Percentiles rank a stretch among this genome's conserved stretches.
These are phyloP conservation scores for Pyrenochaeta sp. DNA, from an alignment of 2,329 filamentous ascomycete genomes.

Conservation along the genomic window DNA sequence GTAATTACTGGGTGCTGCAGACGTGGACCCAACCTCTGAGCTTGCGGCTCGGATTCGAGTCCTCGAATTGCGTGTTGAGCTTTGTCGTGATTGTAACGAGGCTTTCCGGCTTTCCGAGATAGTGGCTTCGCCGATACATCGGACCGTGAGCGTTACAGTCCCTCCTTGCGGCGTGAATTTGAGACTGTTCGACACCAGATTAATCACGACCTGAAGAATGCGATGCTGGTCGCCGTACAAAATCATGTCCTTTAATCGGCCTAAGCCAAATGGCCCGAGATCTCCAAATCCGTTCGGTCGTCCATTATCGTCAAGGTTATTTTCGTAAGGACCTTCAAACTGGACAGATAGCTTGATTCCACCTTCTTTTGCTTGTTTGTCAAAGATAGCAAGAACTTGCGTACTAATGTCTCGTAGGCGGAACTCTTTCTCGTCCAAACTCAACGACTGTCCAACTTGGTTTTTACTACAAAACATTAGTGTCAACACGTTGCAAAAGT, in stretches of 20 bases:
- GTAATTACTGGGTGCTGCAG: conserved; percentile 36
- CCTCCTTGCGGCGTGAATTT: conserved; percentile 87
- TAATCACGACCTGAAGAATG: conserved; percentile 92
- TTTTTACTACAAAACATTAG: conserved; percentile 71
- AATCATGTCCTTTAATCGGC: conserved; percentile 81
- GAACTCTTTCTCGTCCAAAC: conserved; percentile 85
- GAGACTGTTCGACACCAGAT: conserved; percentile 87
- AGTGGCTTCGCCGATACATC: conserved; percentile 69
- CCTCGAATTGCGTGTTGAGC: conserved; percentile 47
- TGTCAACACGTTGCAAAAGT: neutral
- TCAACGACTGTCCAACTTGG: conserved; percentile 85
- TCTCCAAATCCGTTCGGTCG: conserved; percentile 58
- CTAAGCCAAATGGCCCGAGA: conserved; percentile 70
- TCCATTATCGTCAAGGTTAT: conserved; percentile 47
- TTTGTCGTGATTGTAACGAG: conserved; percentile 54
- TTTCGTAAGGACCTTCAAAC: conserved; percentile 65
- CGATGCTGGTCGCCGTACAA: conserved; percentile 93
- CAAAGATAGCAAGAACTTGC: conserved; percentile 85
- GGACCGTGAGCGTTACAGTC: conserved; percentile 77
- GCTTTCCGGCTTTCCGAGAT: conserved; percentile 52
- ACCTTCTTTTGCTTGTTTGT: conserved; percentile 84
- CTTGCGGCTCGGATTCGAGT: conserved; percentile 35
- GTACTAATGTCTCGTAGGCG: conserved; percentile 81
- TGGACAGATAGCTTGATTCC: conserved; percentile 75
- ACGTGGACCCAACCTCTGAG: conserved; percentile 41